Conservation (phyloP, 129 eudicot genomes). For the Arctium lappa region DNA sequence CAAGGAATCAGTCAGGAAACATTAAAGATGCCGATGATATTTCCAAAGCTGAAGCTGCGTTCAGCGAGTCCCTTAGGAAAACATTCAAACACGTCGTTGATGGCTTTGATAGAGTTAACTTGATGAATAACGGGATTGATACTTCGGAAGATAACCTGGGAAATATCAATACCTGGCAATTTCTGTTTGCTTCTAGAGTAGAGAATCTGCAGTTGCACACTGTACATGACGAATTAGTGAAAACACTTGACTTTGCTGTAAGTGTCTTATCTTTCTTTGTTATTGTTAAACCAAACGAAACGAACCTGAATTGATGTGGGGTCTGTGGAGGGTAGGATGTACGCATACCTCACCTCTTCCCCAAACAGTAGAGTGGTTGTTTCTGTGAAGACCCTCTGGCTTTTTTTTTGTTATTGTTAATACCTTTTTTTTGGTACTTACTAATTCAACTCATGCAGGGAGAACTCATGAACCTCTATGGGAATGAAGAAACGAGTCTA, state of each 20-base stretch:
- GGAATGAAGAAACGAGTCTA: constrained; percentile 19
- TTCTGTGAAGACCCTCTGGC: no score
- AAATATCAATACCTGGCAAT: constrained; percentile 51
- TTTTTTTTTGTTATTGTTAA: neutral
- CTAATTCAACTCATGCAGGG: constrained; percentile 41
- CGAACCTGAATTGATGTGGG: no score
- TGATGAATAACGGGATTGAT: constrained; percentile 31
- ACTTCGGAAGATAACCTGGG: constrained; percentile 37
- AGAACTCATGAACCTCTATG: constrained; percentile 36
- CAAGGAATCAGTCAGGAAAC: constrained; percentile 26
- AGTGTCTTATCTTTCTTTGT: constrained; percentile 17
- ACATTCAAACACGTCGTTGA: constrained; percentile 31
- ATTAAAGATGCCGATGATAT: constrained; percentile 1
- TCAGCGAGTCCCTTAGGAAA: constrained; percentile 40
- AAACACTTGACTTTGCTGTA: constrained; percentile 56
- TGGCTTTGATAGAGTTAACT: constrained; percentile 39
- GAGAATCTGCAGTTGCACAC: constrained; percentile 46
- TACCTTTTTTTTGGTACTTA: neutral
- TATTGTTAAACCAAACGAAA: neutral
- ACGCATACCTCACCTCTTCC: no score
- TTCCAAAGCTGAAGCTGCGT: constrained; percentile 34
- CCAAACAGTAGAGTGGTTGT: no score
- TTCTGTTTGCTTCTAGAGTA: constrained; percentile 40
- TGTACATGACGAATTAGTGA: constrained; percentile 46
- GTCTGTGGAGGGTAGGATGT: no score